These are phyloP conservation scores for Elongisporangium senticosum DNA, from an alignment of 352 stramenopile species.

Conservation along the genomic window DNA sequence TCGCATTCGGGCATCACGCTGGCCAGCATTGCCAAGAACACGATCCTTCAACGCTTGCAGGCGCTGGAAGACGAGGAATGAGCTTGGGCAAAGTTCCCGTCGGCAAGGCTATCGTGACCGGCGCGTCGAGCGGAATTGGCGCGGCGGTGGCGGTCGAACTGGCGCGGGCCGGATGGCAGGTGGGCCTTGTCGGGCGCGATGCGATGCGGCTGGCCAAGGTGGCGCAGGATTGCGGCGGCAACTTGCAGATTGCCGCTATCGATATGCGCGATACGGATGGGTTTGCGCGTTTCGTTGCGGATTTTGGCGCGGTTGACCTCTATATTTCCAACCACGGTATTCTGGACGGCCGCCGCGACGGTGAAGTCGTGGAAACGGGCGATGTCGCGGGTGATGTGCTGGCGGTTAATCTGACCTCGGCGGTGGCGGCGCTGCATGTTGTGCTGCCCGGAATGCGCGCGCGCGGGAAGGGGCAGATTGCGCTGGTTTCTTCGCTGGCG, in stretches of 20 bases:
- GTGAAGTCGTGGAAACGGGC: constrained; percentile 5
- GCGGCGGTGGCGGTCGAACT: constrained; percentile 4
- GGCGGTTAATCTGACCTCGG: constrained; percentile 5
- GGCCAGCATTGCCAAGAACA: constrained; percentile 5
- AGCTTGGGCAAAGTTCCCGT: constrained; percentile 5
- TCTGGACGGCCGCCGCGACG: constrained; percentile 3
- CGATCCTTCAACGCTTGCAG: constrained; percentile 5
- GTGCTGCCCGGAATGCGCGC: constrained; percentile 4
- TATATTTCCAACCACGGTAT: constrained; percentile 6
- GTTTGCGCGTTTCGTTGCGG: constrained; percentile 5
- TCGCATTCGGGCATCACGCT: constrained; percentile 5
- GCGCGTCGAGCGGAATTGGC: constrained; percentile 4
- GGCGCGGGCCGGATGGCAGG: constrained; percentile 3
- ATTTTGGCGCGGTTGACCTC: constrained; percentile 5
- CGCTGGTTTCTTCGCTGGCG: constrained; percentile 4
- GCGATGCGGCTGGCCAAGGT: constrained; percentile 4
- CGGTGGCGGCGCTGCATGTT: constrained; percentile 4
- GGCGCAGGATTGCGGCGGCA: constrained; percentile 4
- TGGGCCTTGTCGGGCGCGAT: constrained; percentile 4
- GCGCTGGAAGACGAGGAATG: constrained; percentile 5
- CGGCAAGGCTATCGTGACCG: constrained; percentile 4
- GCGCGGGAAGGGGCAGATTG: constrained; percentile 4
- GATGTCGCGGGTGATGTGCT: constrained; percentile 5
- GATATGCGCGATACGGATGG: constrained; percentile 5
- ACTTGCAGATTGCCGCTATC: constrained; percentile 5